A percentile compares a stretch with the other conserved stretches of the same genome.
phyloP scores from a whole-genome alignment of 257 asterid genomes.

The Rhazya stricta region DNA sequence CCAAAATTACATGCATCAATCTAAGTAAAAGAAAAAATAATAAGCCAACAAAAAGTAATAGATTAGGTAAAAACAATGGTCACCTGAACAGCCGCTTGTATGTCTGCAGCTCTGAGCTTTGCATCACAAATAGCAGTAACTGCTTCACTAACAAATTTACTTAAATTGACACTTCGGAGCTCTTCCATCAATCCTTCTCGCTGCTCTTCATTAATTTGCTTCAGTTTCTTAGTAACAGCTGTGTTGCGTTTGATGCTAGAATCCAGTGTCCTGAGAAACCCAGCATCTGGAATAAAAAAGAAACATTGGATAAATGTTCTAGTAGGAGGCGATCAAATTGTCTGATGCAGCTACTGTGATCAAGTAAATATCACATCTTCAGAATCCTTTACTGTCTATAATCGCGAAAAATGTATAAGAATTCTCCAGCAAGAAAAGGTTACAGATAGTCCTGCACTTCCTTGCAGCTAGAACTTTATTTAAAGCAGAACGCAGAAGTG shows the following conservation, averaged over 20 bases:
- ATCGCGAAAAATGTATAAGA: slow-evolving; percentile 1
- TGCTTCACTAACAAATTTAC: slow-evolving; percentile 98
- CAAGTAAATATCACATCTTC: background rate
- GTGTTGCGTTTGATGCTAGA: slow-evolving; percentile 98
- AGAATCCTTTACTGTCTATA: background rate
- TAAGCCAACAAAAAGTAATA: background rate
- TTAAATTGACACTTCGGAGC: slow-evolving; percentile 82
- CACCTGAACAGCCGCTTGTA: slow-evolving; percentile 97
- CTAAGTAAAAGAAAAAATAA: background rate
- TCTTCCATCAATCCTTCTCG: slow-evolving; percentile 93
- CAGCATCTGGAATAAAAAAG: slow-evolving; percentile 57
- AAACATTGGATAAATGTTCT: slow-evolving; percentile 20
- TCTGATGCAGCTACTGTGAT: background rate
- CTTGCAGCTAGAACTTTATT: background rate
- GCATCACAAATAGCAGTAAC: slow-evolving; percentile 96
- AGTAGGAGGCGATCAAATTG: background rate
- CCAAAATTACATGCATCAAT: background rate
- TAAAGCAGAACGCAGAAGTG: background rate
- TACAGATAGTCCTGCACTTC: background rate
- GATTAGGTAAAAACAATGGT: slow-evolving; percentile 11
- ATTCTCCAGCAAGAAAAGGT: background rate
- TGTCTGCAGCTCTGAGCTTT: slow-evolving; percentile 85
- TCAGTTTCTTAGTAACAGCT: slow-evolving; percentile 88
- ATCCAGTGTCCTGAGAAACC: slow-evolving; percentile 91
- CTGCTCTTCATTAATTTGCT: slow-evolving; percentile 94